Base-by-base conservation (phyloP, 192 early-diverging fungal species). In the Coemansia sp. region DNA sequence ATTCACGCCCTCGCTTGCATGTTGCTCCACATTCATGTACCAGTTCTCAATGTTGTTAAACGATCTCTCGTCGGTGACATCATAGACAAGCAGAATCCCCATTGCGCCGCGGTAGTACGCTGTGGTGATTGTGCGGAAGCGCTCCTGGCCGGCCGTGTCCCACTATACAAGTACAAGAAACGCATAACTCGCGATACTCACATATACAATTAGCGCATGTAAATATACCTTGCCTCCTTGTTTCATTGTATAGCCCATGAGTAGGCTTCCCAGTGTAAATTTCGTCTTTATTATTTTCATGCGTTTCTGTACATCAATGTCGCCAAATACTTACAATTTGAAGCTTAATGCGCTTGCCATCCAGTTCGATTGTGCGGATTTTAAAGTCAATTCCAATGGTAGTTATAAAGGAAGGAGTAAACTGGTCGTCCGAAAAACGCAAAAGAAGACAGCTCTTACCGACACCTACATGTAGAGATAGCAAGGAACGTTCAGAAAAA, bases 381-480 rank as follows among this genome's bases (percentile, higher is more conserved):
- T 98, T 97, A 82, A 99, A 99, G 85, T 99, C 97, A 68, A 99
- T 98, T 54, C 97, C 97, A 67, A 99, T 98, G 55, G 97, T 99
- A 46, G 97, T 98, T 77, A 99, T 99, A 85, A 98, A 99, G 43
- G 95, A 96, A 39, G 97, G 97, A 37, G 97, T 98, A 77, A 99
- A 99, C 59, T 94, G 95, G 86, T 99, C 96, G 83, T 99, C 96
- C 66, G 93, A 95, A 83, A 99, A 99, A 51, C 97, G 93, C 41
- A 99, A 87, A 36, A 99, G 87, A 42, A 99, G 84, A 79, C 97
- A 98, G 67, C 89, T 91, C 85, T 99, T 99, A 47, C 97, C 97
- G 66, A 82, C 80, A 54, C 80, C 80, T 82, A 77, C 41, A 61
- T 7, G 11, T 15, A 10, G 10, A 59, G n/a, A 41, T 16, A 59